These are phyloP conservation scores for Ogataea paraovalis DNA, from an alignment of 805 yeast species.

Conservation along the genomic window DNA sequence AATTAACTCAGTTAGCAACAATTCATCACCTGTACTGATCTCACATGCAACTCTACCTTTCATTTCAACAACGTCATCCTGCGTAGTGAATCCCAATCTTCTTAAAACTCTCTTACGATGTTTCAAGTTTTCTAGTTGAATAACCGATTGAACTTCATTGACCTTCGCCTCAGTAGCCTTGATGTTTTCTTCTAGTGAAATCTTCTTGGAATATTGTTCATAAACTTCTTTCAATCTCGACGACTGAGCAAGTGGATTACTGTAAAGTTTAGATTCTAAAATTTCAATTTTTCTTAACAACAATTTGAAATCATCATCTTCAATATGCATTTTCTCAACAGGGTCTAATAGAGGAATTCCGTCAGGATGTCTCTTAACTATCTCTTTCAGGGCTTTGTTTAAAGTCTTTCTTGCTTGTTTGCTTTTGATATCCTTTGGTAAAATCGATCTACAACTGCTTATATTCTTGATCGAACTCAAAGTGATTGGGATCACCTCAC, in stretches of 20 bases:
- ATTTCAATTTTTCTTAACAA: conserved; percentile 77
- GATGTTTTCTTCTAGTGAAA: conserved; percentile 55
- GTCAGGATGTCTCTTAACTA: conserved; percentile 78
- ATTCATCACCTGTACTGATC: conserved; percentile 85
- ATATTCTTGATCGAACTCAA: conserved; percentile 69
- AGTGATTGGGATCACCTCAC: conserved; percentile 82
- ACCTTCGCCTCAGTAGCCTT: conserved; percentile 61
- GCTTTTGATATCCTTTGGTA: conserved; percentile 73
- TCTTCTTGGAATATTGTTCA: conserved; percentile 60
- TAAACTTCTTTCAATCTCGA: conserved; percentile 61
- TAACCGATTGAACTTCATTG: conserved; percentile 80
- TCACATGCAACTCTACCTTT: conserved; percentile 95
- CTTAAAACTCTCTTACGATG: conserved; percentile 91
- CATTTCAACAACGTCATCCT: conserved; percentile 84
- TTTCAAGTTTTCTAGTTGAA: conserved; percentile 90
- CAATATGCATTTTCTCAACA: conserved; percentile 83
- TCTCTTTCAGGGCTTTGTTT: conserved; percentile 74
- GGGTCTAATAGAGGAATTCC: conserved; percentile 94
- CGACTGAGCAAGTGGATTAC: conserved; percentile 65
- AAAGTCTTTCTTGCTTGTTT: conserved; percentile 52
- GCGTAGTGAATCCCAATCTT: conserved; percentile 84
- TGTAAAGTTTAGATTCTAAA: conserved; percentile 64
- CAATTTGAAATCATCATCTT: conserved; percentile 62
- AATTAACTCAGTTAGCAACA: conserved; percentile 82
- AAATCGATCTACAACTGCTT: conserved; percentile 73